phyloP scores from a whole-genome alignment of 306 rosid species.

The Vigna mungo region DNA sequence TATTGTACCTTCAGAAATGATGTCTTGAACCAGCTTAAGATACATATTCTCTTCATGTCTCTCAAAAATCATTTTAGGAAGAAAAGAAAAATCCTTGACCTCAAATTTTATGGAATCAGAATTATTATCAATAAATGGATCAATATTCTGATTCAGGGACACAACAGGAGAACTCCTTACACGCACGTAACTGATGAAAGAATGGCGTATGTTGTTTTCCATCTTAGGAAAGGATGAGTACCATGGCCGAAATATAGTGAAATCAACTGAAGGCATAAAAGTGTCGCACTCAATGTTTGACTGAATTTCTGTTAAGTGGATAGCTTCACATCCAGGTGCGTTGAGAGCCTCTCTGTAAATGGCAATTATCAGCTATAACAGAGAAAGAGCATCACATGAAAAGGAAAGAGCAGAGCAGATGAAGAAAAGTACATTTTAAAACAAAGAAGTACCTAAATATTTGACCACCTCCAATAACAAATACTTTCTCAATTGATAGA shows the following conservation, averaged over 20 bases:
- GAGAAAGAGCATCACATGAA: constrained; percentile 15
- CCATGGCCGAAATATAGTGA: constrained; percentile 77
- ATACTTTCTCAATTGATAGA: constrained; percentile 88
- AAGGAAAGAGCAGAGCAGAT: neutral
- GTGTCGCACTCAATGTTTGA: constrained; percentile 80
- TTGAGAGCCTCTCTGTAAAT: constrained; percentile 79
- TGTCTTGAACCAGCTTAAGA: constrained; percentile 81
- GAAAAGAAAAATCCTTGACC: constrained; percentile 74
- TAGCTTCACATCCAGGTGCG: constrained; percentile 85
- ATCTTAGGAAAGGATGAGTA: constrained; percentile 82
- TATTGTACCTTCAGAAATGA: constrained; percentile 73
- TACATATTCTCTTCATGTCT: constrained; percentile 81
- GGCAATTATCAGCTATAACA: constrained; percentile 31
- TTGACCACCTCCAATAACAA: constrained; percentile 91
- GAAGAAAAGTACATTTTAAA: neutral
- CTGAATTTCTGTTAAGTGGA: constrained; percentile 87
- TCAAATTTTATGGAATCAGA: constrained; percentile 61
- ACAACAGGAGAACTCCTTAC: constrained; percentile 67
- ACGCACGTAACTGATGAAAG: constrained; percentile 77
- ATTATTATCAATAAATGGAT: constrained; percentile 41
- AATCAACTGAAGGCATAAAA: constrained; percentile 75
- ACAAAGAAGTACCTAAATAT: constrained; percentile 65
- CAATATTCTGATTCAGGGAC: constrained; percentile 53
- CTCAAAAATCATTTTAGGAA: constrained; percentile 81
- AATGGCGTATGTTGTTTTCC: constrained; percentile 73